A percentile compares a stretch with the other conserved stretches of the same genome.
Evolutionary conservation across 371 early-diverging fungal genomes (phyloP).

Genomic region (Rhizopus sp.): DNA sequence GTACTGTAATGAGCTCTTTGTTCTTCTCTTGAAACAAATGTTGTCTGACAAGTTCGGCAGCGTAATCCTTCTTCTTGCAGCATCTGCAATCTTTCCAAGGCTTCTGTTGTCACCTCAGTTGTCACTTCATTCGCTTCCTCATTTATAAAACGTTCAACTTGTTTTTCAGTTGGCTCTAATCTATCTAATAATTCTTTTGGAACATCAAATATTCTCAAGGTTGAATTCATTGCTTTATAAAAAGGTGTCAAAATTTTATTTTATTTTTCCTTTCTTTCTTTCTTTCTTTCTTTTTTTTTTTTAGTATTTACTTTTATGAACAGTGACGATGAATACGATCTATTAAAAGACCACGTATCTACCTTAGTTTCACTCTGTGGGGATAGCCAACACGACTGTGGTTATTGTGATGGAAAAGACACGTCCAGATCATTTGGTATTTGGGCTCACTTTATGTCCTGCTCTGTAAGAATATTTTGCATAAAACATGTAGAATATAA

Average conservation of each 20-base stretch:
- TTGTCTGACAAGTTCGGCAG: slow-evolving; percentile 86
- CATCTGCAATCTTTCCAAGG: slow-evolving; percentile 22
- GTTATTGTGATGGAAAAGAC: slow-evolving; percentile 55
- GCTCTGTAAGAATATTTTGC: slow-evolving; percentile 27
- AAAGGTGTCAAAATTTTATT: too few relatives aligned
- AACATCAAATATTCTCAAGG: slow-evolving; percentile 23
- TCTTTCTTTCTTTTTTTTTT: not conserved
- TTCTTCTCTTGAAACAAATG: slow-evolving; percentile 77
- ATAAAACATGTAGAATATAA: not conserved
- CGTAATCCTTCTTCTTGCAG: slow-evolving; percentile 42
- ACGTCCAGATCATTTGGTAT: slow-evolving; percentile 57
- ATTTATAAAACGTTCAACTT: slow-evolving; percentile 7
- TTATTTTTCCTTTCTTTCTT: not conserved
- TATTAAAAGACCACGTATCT: not conserved
- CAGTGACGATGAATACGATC: not conserved
- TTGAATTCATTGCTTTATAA: too few relatives aligned
- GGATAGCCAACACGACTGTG: slow-evolving; percentile 44
- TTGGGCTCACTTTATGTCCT: slow-evolving; percentile 54
- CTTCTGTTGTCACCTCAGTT: slow-evolving; percentile 10
- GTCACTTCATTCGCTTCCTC: slow-evolving; percentile 10
- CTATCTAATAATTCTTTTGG: slow-evolving; percentile 29
- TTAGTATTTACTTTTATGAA: not conserved
- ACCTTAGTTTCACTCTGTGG: slow-evolving; percentile 33
- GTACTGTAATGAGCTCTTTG: slow-evolving; percentile 90
- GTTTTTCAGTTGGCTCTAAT: slow-evolving; percentile 26